Percentiles rank a stretch among this genome's conserved stretches.
Evolutionary conservation across 2,329 filamentous ascomycete species (phyloP).

Genomic region (Fusarium udum): DNA sequence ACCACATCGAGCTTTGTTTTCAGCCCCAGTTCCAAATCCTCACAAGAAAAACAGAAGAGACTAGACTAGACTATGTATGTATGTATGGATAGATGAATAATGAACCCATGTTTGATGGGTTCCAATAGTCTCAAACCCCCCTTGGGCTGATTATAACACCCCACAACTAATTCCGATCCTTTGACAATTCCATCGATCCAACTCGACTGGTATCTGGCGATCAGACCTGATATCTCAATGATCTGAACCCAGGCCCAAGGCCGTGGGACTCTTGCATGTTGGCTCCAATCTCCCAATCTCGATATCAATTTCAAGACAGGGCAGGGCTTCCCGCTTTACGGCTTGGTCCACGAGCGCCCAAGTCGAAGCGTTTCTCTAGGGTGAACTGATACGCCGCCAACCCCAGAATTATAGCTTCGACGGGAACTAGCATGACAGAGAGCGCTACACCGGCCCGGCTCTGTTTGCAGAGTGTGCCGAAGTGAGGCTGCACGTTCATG

Average conservation of each 20-base stretch:
- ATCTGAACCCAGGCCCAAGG: conserved; percentile 12
- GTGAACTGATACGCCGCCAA: conserved; percentile 57
- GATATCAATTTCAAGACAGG: conserved; percentile 30
- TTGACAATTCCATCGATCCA: background rate
- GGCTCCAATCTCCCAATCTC: background rate
- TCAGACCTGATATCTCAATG: background rate
- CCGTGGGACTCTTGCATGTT: conserved; percentile 2
- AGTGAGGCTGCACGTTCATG: conserved; percentile 64
- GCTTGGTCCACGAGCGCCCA: conserved; percentile 38
- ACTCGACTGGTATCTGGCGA: background rate
- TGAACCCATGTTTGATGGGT: conserved; percentile 1
- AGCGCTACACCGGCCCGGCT: conserved; percentile 64
- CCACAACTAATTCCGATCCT: background rate
- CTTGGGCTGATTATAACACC: background rate
- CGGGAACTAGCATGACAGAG: conserved; percentile 64
- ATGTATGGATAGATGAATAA: background rate
- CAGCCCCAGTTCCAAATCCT: conserved; percentile 6
- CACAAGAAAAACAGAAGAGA: background rate
- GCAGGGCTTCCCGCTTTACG: conserved; percentile 49
- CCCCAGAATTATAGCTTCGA: conserved; percentile 61
- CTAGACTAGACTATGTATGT: background rate
- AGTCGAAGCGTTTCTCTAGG: conserved; percentile 53
- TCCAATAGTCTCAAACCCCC: background rate
- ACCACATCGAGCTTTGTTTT: conserved; percentile 7
- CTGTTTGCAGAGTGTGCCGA: conserved; percentile 65